These are phyloP conservation scores for Russula vinacea DNA, from an alignment of 768 basidiomycete species.

Conservation along the genomic window DNA sequence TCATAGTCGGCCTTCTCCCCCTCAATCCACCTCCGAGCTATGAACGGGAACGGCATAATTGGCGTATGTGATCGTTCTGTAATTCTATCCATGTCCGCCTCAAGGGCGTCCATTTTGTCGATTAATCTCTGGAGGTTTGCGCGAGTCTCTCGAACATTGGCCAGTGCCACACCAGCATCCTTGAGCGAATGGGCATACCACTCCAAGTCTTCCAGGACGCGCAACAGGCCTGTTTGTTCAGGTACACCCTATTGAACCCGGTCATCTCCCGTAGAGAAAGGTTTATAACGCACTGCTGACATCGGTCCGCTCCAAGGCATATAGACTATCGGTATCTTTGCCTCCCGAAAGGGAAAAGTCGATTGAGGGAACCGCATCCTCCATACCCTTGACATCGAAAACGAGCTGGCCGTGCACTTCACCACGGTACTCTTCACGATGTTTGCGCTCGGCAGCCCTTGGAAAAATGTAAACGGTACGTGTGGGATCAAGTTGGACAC, in stretches of 20 bases:
- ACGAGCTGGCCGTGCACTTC: constrained; percentile 86
- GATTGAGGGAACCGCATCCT: constrained; percentile 71
- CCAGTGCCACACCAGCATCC: constrained; percentile 44
- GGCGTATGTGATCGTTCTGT: constrained; percentile 76
- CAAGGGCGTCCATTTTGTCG: constrained; percentile 73
- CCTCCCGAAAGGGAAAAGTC: constrained; percentile 74
- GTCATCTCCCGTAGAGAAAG: constrained; percentile 3
- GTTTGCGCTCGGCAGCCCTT: constrained; percentile 74
- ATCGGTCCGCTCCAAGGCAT: constrained; percentile 65
- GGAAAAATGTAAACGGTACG: constrained; percentile 14
- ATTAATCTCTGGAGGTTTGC: constrained; percentile 64
- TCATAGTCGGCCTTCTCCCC: constrained; percentile 59
- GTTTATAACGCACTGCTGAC: constrained; percentile 57
- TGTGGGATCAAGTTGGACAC: constrained; percentile 33
- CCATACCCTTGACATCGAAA: constrained; percentile 78
- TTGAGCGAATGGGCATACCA: constrained; percentile 47
- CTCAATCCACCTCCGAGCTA: constrained; percentile 37
- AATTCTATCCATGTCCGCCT: constrained; percentile 79
- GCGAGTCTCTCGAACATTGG: constrained; percentile 61
- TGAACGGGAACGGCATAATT: neutral
- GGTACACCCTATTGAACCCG: neutral
- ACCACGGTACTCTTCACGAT: constrained; percentile 78
- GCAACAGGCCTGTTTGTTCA: constrained; percentile 51
- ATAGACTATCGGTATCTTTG: constrained; percentile 48
- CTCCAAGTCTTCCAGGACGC: constrained; percentile 63